These are phyloP conservation scores for Meira miltonrushii DNA, from an alignment of 1,284 basidiomycete species.

Conservation along the genomic window DNA sequence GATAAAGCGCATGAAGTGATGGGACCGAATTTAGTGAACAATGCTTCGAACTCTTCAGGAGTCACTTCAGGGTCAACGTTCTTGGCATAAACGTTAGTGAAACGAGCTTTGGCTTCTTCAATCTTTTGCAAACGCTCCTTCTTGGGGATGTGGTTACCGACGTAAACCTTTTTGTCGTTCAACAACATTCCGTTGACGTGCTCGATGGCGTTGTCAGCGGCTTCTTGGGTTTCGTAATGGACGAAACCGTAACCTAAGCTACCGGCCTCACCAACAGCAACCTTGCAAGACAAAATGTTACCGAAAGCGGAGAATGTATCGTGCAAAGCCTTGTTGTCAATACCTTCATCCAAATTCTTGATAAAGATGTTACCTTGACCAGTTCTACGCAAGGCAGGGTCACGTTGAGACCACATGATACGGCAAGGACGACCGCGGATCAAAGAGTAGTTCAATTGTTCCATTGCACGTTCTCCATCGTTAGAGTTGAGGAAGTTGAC, in stretches of 20 bases:
- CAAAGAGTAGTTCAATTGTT: slow-evolving; percentile 98
- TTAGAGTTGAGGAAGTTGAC: slow-evolving; percentile 96
- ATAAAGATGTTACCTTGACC: slow-evolving; percentile 99
- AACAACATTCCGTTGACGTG: slow-evolving; percentile 98
- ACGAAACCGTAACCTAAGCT: slow-evolving; percentile 78
- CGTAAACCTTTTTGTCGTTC: slow-evolving; percentile 84
- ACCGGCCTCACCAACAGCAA: slow-evolving; percentile 60
- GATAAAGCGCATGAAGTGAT: slow-evolving; percentile 85
- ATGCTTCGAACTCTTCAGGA: slow-evolving; percentile 77
- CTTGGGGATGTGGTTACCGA: slow-evolving; percentile 94
- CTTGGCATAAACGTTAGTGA: slow-evolving; percentile 98
- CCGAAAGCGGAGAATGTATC: slow-evolving; percentile 99
- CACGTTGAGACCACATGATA: slow-evolving; percentile 99
- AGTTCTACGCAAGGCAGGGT: slow-evolving; percentile 97
- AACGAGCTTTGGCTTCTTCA: slow-evolving; percentile 92
- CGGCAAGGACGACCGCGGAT: slow-evolving; percentile 98
- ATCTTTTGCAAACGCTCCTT: slow-evolving; percentile 78
- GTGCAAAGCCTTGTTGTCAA: slow-evolving; percentile 99
- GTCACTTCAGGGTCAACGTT: slow-evolving; percentile 82
- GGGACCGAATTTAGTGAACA: slow-evolving; percentile 74
- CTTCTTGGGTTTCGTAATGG: slow-evolving; percentile 96
- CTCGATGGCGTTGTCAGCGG: slow-evolving; percentile 84
- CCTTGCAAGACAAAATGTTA: slow-evolving; percentile 98
- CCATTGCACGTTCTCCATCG: slow-evolving; percentile 98
- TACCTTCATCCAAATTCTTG: slow-evolving; percentile 96